These are phyloP conservation scores for Lasiosphaeria hispida DNA, from an alignment of 495 filamentous ascomycete species.

Conservation along the genomic window DNA sequence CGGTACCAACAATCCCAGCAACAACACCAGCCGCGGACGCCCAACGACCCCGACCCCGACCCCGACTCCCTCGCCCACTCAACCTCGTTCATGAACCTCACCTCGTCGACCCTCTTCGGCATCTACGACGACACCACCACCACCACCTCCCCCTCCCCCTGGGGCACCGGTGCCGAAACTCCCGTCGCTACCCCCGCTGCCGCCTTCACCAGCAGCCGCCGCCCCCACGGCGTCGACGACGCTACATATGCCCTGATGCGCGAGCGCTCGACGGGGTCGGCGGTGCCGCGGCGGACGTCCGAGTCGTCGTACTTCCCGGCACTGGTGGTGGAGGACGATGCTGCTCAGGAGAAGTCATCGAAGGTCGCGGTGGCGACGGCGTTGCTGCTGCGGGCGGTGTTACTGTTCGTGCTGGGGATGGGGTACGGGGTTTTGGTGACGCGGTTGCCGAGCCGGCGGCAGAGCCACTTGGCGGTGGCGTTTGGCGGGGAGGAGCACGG, in stretches of 20 bases:
- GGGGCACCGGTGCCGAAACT: slow-evolving; percentile 70
- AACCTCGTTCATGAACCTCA: slow-evolving; percentile 81
- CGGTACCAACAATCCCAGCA: slow-evolving; percentile 22
- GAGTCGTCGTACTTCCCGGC: too few relatives aligned
- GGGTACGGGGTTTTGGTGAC: slow-evolving; percentile 82
- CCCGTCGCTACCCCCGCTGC: slow-evolving; percentile 33
- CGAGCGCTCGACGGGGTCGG: slow-evolving; percentile 21
- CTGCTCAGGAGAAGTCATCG: neutral
- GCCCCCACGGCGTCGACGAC: slow-evolving; percentile 48
- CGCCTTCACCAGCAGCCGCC: too few relatives aligned
- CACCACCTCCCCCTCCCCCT: slow-evolving; percentile 49
- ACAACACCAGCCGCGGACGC: slow-evolving; percentile 15
- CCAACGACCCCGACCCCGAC: too few relatives aligned
- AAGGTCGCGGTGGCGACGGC: slow-evolving; percentile 18
- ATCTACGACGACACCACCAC: slow-evolving; percentile 67
- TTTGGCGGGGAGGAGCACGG: slow-evolving; percentile 49
- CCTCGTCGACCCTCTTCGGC: slow-evolving; percentile 81
- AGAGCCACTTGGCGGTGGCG: slow-evolving; percentile 40
- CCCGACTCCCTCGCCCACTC: slow-evolving; percentile 54
- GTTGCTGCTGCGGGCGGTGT: slow-evolving; percentile 52
- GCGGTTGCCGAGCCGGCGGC: slow-evolving; percentile 53
- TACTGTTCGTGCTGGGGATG: slow-evolving; percentile 79
- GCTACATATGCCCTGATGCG: slow-evolving; percentile 30
- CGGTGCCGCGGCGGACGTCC: slow-evolving; percentile 19
- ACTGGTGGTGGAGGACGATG: too few relatives aligned